Evolutionary conservation across 2,329 filamentous ascomycete genomes (phyloP), one percentile per base, ranked within the genome.

Genomic region (Epichloe sp.): DNA sequence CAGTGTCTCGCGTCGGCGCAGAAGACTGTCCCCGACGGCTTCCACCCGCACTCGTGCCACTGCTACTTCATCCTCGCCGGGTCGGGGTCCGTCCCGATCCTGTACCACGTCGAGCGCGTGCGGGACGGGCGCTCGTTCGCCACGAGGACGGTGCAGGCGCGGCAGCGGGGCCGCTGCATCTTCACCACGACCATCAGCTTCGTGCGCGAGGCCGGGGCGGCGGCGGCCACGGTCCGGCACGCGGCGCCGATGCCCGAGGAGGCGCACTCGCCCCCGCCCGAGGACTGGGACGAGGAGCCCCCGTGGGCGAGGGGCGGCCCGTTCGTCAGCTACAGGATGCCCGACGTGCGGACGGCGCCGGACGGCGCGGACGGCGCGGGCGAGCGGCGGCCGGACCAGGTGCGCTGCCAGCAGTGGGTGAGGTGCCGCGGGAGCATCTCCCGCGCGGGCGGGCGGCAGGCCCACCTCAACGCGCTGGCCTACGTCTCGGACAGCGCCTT

Each of bases 21-120:
- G 67, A 80, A 82, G 63, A 98, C 93, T 8, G 87, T 98, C 2
- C 84, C 85, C 0, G 66, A 74, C 26, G 76, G 86, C 64, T 96
- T 95, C 68, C 79, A 83, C 53, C 82, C 93, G 47, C 93, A 98
- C 74, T 91, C 85, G 63, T 96, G 95, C 86, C 93, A 98, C 77
- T 97, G 93, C 78, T 98, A 97, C 74, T 98, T 98, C 68, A 83
- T 98, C 36, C 82, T 97, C 2, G 90, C 91, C 4, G 93, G 93
- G 31, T 86, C 91, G 62, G 77, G 81, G 12, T 80, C 85, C 54
- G 84, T 93, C 17, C 91, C 93, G 35, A 86, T 97, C 57, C 77
- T 96, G 55, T 97, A 95, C 72, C 88, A 96, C 64, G 93, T 98
- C 45, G 93, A 97, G 72, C 80, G 87, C 49, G 88, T 98, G 46